Conservation (phyloP, 2,329 filamentous ascomycete genomes). For the Sporothrix inflata region DNA sequence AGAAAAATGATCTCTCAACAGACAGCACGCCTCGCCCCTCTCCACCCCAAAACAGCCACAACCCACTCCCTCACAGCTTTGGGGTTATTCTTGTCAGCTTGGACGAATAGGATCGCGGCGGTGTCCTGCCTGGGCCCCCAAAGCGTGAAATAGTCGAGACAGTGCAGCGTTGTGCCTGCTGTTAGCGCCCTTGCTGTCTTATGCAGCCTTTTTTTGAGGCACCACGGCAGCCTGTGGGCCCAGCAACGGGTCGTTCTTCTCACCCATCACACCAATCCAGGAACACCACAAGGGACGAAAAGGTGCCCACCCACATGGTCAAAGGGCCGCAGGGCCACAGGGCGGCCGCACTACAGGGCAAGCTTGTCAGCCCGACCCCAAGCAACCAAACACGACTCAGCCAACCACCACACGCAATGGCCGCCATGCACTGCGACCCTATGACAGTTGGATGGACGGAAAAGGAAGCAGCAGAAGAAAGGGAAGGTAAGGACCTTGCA, state of each 20-base stretch:
- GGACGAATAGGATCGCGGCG: background rate
- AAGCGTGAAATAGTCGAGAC: too few relatives aligned
- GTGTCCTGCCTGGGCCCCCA: background rate
- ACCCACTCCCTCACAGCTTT: background rate
- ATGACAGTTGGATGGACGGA: background rate
- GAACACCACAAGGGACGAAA: background rate
- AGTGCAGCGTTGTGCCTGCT: background rate
- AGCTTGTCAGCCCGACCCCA: background rate
- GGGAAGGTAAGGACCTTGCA: background rate
- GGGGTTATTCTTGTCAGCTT: background rate
- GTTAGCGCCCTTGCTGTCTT: background rate
- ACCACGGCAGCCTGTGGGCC: background rate
- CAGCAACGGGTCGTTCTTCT: background rate
- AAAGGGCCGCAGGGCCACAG: background rate
- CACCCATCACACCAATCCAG: background rate
- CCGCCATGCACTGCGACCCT: background rate
- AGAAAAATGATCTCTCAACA: background rate
- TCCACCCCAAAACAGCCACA: background rate
- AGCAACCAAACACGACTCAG: background rate
- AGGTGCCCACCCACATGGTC: background rate
- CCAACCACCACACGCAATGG: conserved; percentile 4
- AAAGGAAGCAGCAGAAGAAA: background rate
- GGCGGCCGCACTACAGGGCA: background rate
- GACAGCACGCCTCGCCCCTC: background rate
- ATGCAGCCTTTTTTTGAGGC: conserved; percentile 11